These are phyloP conservation scores for Starmerella sirachaensis DNA, from an alignment of 805 yeast species.

Conservation along the genomic window DNA sequence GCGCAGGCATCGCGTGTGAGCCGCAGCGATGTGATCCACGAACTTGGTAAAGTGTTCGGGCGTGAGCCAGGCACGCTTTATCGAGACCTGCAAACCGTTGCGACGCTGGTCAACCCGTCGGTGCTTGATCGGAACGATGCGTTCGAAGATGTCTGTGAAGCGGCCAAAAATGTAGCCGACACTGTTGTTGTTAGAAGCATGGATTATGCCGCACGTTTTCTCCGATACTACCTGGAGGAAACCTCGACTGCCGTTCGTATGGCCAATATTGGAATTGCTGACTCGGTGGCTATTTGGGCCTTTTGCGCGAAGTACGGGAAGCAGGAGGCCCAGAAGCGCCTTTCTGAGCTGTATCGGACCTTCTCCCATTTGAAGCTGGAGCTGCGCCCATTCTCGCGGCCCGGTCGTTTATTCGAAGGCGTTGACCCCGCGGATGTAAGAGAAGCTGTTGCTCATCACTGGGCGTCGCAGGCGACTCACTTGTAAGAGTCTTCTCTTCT, in stretches of 20 bases:
- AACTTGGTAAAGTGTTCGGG: constrained; percentile 25
- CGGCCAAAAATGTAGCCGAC: constrained; percentile 24
- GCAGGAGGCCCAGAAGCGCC: constrained; percentile 21
- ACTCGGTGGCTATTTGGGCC: constrained; percentile 23
- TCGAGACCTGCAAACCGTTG: constrained; percentile 28
- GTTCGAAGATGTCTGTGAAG: constrained; percentile 30
- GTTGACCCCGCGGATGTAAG: constrained; percentile 14
- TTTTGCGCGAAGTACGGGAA: constrained; percentile 24
- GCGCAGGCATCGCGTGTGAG: constrained; percentile 8
- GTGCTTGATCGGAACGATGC: constrained; percentile 27
- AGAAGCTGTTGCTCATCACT: constrained; percentile 20
- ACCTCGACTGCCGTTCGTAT: constrained; percentile 16
- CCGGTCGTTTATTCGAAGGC: constrained; percentile 19
- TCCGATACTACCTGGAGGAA: constrained; percentile 22
- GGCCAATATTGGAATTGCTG: constrained; percentile 23
- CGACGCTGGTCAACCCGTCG: constrained; percentile 26
- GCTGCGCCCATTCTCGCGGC: constrained; percentile 20
- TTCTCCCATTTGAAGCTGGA: constrained; percentile 20
- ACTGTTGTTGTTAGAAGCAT: constrained; percentile 20
- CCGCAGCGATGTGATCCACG: constrained; percentile 28
- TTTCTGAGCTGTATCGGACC: constrained; percentile 22
- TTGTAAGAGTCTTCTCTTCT: background rate
- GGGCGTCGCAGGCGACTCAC: constrained; percentile 18
- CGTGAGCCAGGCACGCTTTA: constrained; percentile 27
- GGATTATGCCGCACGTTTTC: constrained; percentile 23